A percentile compares a stretch with the other conserved stretches of the same genome.
phyloP scores from a whole-genome alignment of 148 eudicot genomes.

The Fagopyrum esculentum region DNA sequence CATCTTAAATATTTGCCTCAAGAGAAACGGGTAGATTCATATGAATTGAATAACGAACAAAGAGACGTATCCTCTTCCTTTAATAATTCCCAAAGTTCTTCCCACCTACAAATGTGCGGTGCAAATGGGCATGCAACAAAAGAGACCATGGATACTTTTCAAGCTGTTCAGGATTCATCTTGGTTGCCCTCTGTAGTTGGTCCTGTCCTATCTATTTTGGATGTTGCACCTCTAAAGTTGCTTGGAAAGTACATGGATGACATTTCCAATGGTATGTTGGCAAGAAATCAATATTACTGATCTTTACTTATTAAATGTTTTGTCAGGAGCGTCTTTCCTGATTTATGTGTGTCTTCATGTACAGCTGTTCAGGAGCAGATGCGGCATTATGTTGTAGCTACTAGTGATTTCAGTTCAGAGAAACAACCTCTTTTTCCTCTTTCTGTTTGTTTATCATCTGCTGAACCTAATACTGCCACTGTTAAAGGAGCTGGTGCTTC shows the following conservation, averaged over 20 bases:
- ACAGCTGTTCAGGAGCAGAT: conserved; percentile 66
- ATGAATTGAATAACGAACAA: conserved; percentile 28
- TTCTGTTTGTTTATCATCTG: conserved; percentile 22
- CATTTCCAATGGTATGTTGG: conserved; percentile 65
- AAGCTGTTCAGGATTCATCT: conserved; percentile 27
- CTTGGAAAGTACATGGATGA: conserved; percentile 68
- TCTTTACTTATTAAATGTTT: conserved; percentile 9
- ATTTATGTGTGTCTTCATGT: conserved; percentile 18
- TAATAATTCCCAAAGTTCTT: conserved; percentile 20
- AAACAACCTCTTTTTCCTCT: conserved; percentile 71
- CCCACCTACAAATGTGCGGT: conserved; percentile 16
- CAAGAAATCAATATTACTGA: not conserved
- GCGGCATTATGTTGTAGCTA: conserved; percentile 39
- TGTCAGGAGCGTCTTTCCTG: conserved; percentile 13
- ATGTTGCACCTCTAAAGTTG: conserved; percentile 77
- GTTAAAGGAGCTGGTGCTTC: conserved; percentile 25
- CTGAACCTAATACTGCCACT: conserved; percentile 36
- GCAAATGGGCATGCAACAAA: conserved; percentile 17
- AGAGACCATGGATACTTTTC: conserved; percentile 20
- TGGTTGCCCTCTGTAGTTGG: conserved; percentile 53
- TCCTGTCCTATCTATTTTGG: conserved; percentile 60
- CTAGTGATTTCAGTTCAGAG: conserved; percentile 26
- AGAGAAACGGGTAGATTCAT: conserved; percentile 19
- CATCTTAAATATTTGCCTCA: conserved; percentile 19
- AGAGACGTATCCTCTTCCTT: conserved; percentile 25